Conservation (phyloP, 2,329 filamentous ascomycete species). For the Onygenales sp. region DNA sequence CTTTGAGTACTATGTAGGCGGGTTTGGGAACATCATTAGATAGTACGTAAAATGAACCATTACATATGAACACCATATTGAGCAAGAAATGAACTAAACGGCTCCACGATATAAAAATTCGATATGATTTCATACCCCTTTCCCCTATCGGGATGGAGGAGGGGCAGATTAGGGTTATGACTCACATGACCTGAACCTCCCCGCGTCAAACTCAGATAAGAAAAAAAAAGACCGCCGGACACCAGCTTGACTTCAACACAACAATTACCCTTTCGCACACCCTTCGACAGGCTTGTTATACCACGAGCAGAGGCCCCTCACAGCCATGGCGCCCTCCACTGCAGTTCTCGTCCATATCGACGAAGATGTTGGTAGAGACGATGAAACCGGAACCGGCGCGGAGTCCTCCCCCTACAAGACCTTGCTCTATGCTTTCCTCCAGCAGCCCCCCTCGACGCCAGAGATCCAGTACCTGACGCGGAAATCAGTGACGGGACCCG, state of each 20-base stretch:
- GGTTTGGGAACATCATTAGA: no score
- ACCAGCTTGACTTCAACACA: neutral
- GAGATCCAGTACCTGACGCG: conserved; percentile 58
- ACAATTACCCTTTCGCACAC: neutral
- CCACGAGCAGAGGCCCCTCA: neutral
- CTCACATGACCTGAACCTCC: neutral
- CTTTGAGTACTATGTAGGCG: no score
- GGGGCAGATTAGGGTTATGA: neutral
- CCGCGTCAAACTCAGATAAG: neutral
- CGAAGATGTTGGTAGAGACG: conserved; percentile 67
- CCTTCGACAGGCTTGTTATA: neutral
- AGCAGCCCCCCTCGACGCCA: conserved; percentile 48
- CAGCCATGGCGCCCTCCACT: conserved; percentile 6
- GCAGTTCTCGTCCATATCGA: conserved; percentile 60
- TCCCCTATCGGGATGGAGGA: no score
- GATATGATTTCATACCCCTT: no score
- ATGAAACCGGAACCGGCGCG: conserved; percentile 55
- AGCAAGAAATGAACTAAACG: no score
- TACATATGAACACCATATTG: no score
- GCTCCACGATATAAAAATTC: no score
- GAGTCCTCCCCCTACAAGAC: conserved; percentile 72
- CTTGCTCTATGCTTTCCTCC: conserved; percentile 66
- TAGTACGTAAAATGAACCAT: no score
- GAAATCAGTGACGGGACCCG: conserved; percentile 54
- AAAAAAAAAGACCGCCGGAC: neutral